phyloP scores from a whole-genome alignment of 2,329 filamentous ascomycete species.

The Bipolaris sorokiniana region DNA sequence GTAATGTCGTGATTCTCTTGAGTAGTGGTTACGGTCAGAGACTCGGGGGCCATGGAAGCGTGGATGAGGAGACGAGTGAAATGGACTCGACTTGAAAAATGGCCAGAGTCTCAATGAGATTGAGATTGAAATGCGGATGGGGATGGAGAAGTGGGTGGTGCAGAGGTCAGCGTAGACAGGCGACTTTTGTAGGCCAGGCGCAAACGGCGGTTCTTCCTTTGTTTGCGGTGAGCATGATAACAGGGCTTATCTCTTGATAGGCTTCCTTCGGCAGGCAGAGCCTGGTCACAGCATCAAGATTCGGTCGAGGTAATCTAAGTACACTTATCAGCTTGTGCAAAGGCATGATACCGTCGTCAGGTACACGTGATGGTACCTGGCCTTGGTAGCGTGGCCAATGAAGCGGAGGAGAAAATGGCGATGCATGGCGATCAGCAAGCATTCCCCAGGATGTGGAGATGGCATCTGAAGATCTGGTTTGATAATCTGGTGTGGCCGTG shows the following conservation, averaged over 20 bases:
- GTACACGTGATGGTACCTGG: conserved; percentile 10
- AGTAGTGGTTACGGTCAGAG: conserved; percentile 19
- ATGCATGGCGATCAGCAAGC: conserved; percentile 12
- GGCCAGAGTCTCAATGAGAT: background rate
- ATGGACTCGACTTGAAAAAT: background rate
- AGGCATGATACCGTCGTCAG: conserved; percentile 2
- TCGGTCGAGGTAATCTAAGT: conserved; percentile 4
- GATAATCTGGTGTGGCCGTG: conserved; percentile 28
- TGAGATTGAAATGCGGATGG: background rate
- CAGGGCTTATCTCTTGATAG: conserved; percentile 38
- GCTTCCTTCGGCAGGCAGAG: conserved; percentile 28
- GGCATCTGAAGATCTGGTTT: conserved; percentile 14
- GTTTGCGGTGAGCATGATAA: conserved; percentile 33
- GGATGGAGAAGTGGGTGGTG: background rate
- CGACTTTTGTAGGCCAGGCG: conserved; percentile 20
- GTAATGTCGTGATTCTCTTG: conserved; percentile 27
- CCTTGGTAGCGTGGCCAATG: conserved; percentile 2
- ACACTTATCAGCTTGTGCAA: conserved; percentile 17
- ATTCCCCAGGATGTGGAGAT: conserved; percentile 18
- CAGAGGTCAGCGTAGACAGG: conserved; percentile 1
- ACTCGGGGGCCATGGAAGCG: conserved; percentile 25
- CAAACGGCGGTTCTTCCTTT: conserved; percentile 18
- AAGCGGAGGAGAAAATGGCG: background rate
- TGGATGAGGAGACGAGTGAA: background rate
- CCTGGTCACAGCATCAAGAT: conserved; percentile 10